Percentiles rank a stretch among this genome's conserved stretches.
These are phyloP conservation scores for Phytopythium oedochilum DNA, from an alignment of 352 stramenopile species.

Conservation along the genomic window DNA sequence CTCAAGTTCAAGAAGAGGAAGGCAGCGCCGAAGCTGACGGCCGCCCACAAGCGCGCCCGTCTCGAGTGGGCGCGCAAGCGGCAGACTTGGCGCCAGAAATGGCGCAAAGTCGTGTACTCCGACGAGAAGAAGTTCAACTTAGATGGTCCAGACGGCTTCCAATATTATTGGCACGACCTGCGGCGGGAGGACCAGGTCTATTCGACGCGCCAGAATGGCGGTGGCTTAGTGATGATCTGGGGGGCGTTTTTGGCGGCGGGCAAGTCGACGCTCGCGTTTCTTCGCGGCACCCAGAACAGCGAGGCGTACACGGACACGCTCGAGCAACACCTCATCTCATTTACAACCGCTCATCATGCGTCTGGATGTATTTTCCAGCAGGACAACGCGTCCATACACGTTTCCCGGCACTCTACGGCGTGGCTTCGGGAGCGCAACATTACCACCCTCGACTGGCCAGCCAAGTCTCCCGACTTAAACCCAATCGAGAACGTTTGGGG, in stretches of 20 bases:
- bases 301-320: not conserved
- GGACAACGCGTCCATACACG: slow-evolving; percentile 17
- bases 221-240: not conserved
- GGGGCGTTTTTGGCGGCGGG: not conserved
- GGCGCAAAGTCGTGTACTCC: not conserved
- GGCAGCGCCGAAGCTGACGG: slow-evolving; percentile 6
- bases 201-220: not conserved
- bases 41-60: slow-evolving; percentile 5
- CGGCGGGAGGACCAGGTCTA: not conserved
- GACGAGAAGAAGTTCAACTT: not conserved
- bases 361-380: slow-evolving; percentile 1
- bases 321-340: not conserved
- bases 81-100: slow-evolving; percentile 4
- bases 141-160: not conserved
- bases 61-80: slow-evolving; percentile 10
- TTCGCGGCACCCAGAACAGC: not conserved
- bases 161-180: not conserved
- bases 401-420: not conserved
- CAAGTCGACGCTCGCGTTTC: not conserved
- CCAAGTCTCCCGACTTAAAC: slow-evolving; percentile 13
- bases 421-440: slow-evolving; percentile 10
- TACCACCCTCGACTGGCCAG: slow-evolving; percentile 6
- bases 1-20: slow-evolving; percentile 18
- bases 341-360: not conserved
- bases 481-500: slow-evolving; percentile 18